Base-by-base conservation (phyloP, 306 rosid genomes). In the Albizia julibrissin region DNA sequence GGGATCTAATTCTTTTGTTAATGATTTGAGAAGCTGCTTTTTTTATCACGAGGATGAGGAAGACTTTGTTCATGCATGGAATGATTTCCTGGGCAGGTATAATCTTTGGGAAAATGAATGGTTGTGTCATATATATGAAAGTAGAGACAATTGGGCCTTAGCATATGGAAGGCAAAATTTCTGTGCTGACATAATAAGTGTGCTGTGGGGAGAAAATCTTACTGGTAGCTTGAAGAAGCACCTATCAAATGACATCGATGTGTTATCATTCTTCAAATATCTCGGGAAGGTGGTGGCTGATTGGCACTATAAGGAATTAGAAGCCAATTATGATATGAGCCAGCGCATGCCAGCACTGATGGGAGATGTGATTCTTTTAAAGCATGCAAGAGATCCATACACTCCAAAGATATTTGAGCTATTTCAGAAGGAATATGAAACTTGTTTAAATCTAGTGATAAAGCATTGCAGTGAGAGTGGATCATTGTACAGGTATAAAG, bases 391-490 rank as follows among this genome's bases (percentile, higher is more conserved):
- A 50, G 91, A 77, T 56, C 75, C 84, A 29, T 89, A 91, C 83
- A 89, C 94, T 1, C 87, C 92, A 14, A 80, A 84, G 74, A 81
- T 89, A 58, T 91, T 89, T 52, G 86, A 89, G 71, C 21, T 79
- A 80, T 86, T 91, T 64, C 91, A 91, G 88, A 80, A 84, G 49
- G 91, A 89, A 83, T 89, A 82, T 46, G 94, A 91, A 79, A 80
- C 86, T 18, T 80, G 86, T 68, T 82, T 89, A 54, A 89, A 91
- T 73, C 88, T 86, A 33, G 81, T 91, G 65, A 78, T 89, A 79
- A 87, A 87, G 64, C 76, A 66, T 46, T 82, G 79, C 77, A 72
- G 84, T 64, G 85, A 89, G 79, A 81, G 61, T 58, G 91, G 83
- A 27, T 61, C 87, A 4, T 72, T 84, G 80, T 79, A 69, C 61